Evolutionary conservation across 371 early-diverging fungal genomes (phyloP).

Genomic region (Apophysomyces sp.): DNA sequence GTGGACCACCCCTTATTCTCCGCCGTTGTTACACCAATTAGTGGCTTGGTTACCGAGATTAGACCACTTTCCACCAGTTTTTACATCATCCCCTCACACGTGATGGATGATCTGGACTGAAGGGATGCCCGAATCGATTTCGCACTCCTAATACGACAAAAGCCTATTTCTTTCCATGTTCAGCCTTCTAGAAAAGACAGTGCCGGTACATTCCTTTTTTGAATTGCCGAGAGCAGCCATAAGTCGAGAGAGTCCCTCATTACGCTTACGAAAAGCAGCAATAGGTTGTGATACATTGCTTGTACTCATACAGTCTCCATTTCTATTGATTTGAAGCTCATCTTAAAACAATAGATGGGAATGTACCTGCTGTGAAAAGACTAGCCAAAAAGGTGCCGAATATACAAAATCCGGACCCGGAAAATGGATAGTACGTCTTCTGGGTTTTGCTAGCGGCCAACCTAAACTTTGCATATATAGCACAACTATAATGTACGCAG

Average conservation of each 20-base stretch:
- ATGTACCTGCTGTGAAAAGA: constrained; percentile 48
- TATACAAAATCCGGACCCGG: constrained; percentile 52
- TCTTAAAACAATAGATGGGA: constrained; percentile 35
- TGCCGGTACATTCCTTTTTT: constrained; percentile 32
- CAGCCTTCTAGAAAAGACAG: constrained; percentile 2
- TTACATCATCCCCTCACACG: too few species aligned
- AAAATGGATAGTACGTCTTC: constrained; percentile 41
- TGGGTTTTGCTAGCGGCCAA: not conserved
- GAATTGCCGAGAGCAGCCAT: constrained; percentile 43
- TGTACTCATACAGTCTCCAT: not conserved
- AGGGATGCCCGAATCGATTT: not conserved
- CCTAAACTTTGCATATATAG: constrained; percentile 11
- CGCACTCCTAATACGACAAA: too few species aligned
- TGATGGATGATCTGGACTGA: too few species aligned
- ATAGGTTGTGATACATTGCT: constrained; percentile 24
- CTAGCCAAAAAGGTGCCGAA: constrained; percentile 40
- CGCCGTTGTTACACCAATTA: too few species aligned
- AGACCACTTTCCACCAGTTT: too few species aligned
- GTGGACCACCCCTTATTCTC: too few species aligned
- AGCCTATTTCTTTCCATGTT: not conserved
- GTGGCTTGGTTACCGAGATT: too few species aligned
- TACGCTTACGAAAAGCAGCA: constrained; percentile 43
- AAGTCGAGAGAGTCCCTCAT: constrained; percentile 39
- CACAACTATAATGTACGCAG: constrained; percentile 50
- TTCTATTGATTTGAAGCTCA: not conserved